phyloP scores from a whole-genome alignment of 768 basidiomycete species.

The Coprinopsis strossmayeri region DNA sequence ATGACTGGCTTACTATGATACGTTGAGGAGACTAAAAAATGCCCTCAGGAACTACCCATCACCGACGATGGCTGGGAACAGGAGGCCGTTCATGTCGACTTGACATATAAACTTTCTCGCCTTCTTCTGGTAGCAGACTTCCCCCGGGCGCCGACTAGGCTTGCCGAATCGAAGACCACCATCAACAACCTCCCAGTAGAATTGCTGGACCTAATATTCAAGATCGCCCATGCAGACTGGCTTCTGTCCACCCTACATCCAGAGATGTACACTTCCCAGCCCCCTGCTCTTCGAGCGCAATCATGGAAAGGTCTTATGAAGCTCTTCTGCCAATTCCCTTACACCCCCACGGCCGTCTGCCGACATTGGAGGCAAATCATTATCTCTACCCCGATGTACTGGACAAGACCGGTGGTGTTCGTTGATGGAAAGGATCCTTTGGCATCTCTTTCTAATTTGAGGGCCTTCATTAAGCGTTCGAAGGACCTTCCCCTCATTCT shows the following conservation, averaged over 20 bases:
- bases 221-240: constrained; percentile 9
- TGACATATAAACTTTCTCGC: background rate
- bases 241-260: constrained; percentile 10
- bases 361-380: constrained; percentile 11
- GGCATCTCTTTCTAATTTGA: constrained; percentile 8
- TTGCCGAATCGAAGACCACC: background rate
- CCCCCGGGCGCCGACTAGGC: background rate
- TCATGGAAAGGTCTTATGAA: constrained; percentile 9
- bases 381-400: constrained; percentile 11
- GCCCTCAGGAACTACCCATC: too few species aligned
- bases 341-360: constrained; percentile 11
- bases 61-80: too few species aligned
- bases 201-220: constrained; percentile 10
- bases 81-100: background rate
- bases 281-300: background rate
- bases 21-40: too few species aligned
- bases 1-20: too few species aligned
- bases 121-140: background rate
- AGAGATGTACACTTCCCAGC: constrained; percentile 8
- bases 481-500: constrained; percentile 12
- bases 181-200: constrained; percentile 8
- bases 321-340: constrained; percentile 10
- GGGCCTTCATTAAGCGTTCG: constrained; percentile 11
- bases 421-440: constrained; percentile 11
- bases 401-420: constrained; percentile 16